Conservation (phyloP, 441 rosid genomes). For the Brassica hybrid region DNA sequence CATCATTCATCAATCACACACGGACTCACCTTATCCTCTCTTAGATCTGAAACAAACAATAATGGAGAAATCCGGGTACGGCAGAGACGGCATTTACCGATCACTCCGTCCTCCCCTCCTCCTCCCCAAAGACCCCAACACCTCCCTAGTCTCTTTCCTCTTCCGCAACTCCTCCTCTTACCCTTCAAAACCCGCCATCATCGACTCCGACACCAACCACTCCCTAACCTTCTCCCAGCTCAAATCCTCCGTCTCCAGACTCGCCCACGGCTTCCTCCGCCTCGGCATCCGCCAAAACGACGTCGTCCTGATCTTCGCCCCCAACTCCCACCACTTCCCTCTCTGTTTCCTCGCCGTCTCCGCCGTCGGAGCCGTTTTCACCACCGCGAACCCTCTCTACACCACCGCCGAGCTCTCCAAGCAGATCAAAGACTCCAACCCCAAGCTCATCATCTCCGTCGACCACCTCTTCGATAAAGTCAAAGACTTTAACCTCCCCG, state of each 20-base stretch:
- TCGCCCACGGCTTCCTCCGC: conserved; percentile 67
- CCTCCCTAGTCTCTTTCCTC: conserved; percentile 63
- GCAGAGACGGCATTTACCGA: conserved; percentile 80
- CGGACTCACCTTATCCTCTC: conserved; percentile 7
- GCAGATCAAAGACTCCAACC: conserved; percentile 69
- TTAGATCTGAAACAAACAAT: conserved; percentile 13
- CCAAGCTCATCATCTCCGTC: conserved; percentile 69
- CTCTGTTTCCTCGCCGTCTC: conserved; percentile 73
- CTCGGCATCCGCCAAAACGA: conserved; percentile 69
- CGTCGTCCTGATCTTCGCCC: conserved; percentile 71
- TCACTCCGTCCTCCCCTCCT: conserved; percentile 63
- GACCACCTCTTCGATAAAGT: conserved; percentile 63
- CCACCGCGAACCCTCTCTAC: conserved; percentile 82
- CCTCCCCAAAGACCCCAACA: conserved; percentile 66
- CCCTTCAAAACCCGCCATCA: conserved; percentile 64
- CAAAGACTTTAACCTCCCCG: conserved; percentile 60
- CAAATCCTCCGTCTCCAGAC: conserved; percentile 59
- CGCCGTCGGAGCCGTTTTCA: conserved; percentile 69
- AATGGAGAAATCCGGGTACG: conserved; percentile 89
- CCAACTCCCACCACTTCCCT: conserved; percentile 79
- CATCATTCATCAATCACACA: neutral
- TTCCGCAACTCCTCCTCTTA: conserved; percentile 62
- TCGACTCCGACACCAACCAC: conserved; percentile 62
- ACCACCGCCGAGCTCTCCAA: conserved; percentile 65
- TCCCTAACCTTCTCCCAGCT: conserved; percentile 63